Evolutionary conservation across 495 filamentous ascomycete genomes (phyloP), one percentile per base, ranked within the genome.

Genomic region (Sordaria brevicollis): DNA sequence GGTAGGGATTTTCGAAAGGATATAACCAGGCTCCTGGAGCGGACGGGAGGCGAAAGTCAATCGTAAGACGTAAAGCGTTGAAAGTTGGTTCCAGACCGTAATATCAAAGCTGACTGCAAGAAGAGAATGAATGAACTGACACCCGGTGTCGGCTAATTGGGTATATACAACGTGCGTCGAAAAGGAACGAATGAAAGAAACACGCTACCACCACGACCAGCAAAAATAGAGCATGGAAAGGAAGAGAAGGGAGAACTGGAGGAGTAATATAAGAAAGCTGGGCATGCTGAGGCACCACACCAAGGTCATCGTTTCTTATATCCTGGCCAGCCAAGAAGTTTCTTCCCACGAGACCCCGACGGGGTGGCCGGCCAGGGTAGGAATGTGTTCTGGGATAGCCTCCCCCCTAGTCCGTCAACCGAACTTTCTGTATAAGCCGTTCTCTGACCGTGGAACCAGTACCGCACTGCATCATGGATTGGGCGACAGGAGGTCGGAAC

Each of bases 181-280:
- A 83, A 82, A 81, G 78, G 81, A 84, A 82, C 80, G 81, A 83
- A 83, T 79, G 81, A 80, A 78, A 77, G 70, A 79, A 75, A 82
- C 74, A 81, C 80, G 81, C 79, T 79, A 83, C 76, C 82, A 81
- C 79, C 81, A 74, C 76, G 81, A 72, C 71, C 65, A 76, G 72
- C 65, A 76, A 78, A 74, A 76, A 80, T 67, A 76, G 73, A 69
- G 77, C 72, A 74, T 79, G 76, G 72, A 72, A 68, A 70, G 67
- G 70, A 72, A 65, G 66, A 70, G 71, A 71, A 69, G 71, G 72
- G 72, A 68, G 70, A 68, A 54, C 17, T 11, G 69, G 54, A 39
- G 71, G 66, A 67, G 68, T 70, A 69, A 71, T 75, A 76, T 72
- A 78, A 74, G 66, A 74, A 67, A 70, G 70, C 35, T 65, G 69